phyloP scores from a whole-genome alignment of 768 basidiomycete genomes.

The Tephrocybe rancida region DNA sequence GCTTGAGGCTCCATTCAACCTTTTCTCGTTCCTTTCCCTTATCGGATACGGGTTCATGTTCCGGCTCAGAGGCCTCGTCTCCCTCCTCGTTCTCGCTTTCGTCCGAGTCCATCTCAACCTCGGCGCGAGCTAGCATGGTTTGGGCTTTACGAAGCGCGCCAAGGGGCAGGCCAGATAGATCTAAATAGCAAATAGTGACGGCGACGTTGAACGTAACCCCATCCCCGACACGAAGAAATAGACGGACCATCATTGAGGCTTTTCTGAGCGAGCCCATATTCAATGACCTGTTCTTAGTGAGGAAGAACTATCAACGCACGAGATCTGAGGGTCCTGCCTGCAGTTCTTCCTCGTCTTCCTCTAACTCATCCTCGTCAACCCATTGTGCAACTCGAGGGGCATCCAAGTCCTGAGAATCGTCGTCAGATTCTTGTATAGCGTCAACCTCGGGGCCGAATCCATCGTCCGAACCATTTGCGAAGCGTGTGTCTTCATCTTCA shows the following conservation, averaged over 20 bases:
- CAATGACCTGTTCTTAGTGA: not conserved
- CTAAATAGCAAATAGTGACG: slow-evolving; percentile 30
- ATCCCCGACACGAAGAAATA: not conserved
- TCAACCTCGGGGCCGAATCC: slow-evolving; percentile 20
- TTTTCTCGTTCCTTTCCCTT: slow-evolving; percentile 31
- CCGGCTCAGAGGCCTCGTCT: slow-evolving; percentile 8
- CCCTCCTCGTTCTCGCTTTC: slow-evolving; percentile 21
- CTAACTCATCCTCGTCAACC: slow-evolving; percentile 52
- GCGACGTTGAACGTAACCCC: not conserved
- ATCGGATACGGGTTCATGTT: not conserved
- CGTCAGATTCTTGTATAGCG: slow-evolving; percentile 19
- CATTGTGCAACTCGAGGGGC: slow-evolving; percentile 63
- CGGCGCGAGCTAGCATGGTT: slow-evolving; percentile 45
- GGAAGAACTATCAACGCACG: slow-evolving; percentile 21
- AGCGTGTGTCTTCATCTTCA: slow-evolving; percentile 6
- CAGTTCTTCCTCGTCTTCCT: slow-evolving; percentile 31
- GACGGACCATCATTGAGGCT: slow-evolving; percentile 10
- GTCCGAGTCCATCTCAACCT: slow-evolving; percentile 31
- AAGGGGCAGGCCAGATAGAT: slow-evolving; percentile 62
- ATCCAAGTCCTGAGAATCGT: slow-evolving; percentile 45
- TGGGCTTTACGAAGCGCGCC: slow-evolving; percentile 70
- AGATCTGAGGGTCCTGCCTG: slow-evolving; percentile 30
- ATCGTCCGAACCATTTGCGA: slow-evolving; percentile 20
- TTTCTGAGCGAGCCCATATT: not conserved
- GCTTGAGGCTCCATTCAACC: slow-evolving; percentile 43